Percentiles rank a stretch among this genome's conserved stretches.
These are phyloP conservation scores for Cercospora canescens DNA, from an alignment of 2,329 filamentous ascomycete species.

Conservation along the genomic window DNA sequence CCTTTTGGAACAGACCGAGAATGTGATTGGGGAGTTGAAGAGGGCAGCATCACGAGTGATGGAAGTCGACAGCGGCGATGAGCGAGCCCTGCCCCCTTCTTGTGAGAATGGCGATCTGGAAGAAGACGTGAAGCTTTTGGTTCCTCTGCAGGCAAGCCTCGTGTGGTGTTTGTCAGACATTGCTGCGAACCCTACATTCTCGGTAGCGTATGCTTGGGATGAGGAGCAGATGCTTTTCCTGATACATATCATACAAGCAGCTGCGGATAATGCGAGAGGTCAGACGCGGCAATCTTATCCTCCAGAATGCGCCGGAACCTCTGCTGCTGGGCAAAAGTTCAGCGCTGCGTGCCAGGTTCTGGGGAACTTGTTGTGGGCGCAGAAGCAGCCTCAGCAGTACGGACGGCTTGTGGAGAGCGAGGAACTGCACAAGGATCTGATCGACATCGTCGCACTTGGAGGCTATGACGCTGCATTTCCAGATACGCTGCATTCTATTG, in stretches of 20 bases:
- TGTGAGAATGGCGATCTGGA: background rate
- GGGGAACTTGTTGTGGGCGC: constrained; percentile 32
- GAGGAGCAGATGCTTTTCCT: background rate
- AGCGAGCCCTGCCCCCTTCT: background rate
- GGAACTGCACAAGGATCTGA: constrained; percentile 16
- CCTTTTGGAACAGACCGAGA: constrained; percentile 19
- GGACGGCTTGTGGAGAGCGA: constrained; percentile 13
- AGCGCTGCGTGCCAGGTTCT: constrained; percentile 33
- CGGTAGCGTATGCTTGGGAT: constrained; percentile 11
- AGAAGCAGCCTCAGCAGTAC: constrained; percentile 9
- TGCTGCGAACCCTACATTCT: constrained; percentile 27
- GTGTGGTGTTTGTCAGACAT: constrained; percentile 35
- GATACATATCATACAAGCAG: background rate
- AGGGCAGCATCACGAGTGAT: background rate
- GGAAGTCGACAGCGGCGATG: background rate
- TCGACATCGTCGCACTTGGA: constrained; percentile 11
- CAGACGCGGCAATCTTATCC: background rate
- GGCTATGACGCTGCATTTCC: constrained; percentile 16
- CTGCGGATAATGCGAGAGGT: background rate
- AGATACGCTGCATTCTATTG: constrained; percentile 31
- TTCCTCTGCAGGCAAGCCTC: constrained; percentile 24
- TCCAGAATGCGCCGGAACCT: background rate
- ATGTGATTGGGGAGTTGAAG: background rate
- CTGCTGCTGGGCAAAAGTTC: background rate
- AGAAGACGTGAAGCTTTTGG: constrained; percentile 5